phyloP scores from a whole-genome alignment of 352 stramenopile species.

The Pythium dissotocum region DNA sequence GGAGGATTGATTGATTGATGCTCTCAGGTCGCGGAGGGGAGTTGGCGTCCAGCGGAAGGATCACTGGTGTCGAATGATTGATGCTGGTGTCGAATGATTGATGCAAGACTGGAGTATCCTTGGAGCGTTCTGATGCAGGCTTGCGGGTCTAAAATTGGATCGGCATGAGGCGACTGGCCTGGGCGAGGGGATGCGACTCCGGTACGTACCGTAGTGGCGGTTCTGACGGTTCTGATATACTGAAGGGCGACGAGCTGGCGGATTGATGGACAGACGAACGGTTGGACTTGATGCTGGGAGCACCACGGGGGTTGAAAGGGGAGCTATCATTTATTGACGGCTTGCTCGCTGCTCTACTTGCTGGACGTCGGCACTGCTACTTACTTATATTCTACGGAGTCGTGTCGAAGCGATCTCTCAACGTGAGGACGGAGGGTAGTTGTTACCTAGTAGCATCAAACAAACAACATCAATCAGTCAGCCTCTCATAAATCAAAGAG shows the following conservation, averaged over 20 bases:
- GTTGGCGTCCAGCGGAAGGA: too few relatives aligned
- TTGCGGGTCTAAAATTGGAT: neutral
- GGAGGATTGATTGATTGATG: neutral
- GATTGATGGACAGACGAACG: too few relatives aligned
- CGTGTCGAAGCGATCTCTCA: neutral
- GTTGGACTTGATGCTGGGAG: neutral
- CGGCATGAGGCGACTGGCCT: too few relatives aligned
- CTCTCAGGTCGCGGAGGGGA: neutral
- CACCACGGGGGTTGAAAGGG: neutral
- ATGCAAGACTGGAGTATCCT: neutral
- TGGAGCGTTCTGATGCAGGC: neutral
- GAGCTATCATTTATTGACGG: neutral
- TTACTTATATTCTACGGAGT: conserved; percentile 1
- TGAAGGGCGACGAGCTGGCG: too few relatives aligned
- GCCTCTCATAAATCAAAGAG: too few relatives aligned
- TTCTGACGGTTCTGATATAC: too few relatives aligned
- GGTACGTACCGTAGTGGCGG: too few relatives aligned
- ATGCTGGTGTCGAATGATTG: neutral
- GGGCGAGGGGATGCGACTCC: too few relatives aligned
- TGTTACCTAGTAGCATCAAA: neutral
- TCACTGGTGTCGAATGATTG: neutral
- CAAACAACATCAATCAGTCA: neutral
- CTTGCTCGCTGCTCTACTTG: neutral
- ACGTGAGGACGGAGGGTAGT: conserved; percentile 26
- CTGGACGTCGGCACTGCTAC: conserved; percentile 19